A percentile compares a stretch with the other conserved stretches of the same genome.
Evolutionary conservation across 2,329 filamentous ascomycete species (phyloP).

Genomic region (Paecilomyces niveus): DNA sequence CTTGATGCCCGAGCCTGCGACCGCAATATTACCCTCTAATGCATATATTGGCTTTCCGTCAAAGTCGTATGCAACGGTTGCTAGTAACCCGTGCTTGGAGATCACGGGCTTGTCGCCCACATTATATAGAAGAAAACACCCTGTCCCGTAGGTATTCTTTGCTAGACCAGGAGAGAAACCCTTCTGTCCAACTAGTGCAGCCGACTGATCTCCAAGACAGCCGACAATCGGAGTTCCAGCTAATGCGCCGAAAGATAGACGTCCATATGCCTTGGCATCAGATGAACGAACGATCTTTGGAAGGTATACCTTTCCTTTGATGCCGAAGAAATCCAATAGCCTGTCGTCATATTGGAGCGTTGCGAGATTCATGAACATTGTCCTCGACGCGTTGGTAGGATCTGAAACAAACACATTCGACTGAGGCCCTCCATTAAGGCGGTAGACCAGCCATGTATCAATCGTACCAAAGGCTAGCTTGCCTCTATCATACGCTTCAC

Average conservation of each 20-base stretch:
- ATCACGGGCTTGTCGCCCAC: conserved; percentile 78
- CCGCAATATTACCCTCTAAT: conserved; percentile 75
- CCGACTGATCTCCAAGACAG: conserved; percentile 78
- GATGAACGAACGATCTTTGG: conserved; percentile 78
- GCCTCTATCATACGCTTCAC: conserved; percentile 65
- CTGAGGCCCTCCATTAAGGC: conserved; percentile 62
- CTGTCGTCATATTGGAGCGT: conserved; percentile 71
- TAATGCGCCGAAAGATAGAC: conserved; percentile 56
- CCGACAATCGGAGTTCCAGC: conserved; percentile 66
- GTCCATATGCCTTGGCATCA: conserved; percentile 63
- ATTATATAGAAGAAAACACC: conserved; percentile 84
- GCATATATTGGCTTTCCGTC: conserved; percentile 65
- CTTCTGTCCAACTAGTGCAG: conserved; percentile 76
- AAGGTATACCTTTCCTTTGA: conserved; percentile 65
- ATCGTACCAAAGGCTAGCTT: conserved; percentile 78
- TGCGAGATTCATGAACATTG: conserved; percentile 87
- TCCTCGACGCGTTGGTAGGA: conserved; percentile 77
- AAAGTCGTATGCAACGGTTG: conserved; percentile 81
- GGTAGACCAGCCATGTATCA: conserved; percentile 80
- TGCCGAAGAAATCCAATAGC: conserved; percentile 70
- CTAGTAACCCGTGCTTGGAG: conserved; percentile 71
- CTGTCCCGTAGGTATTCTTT: conserved; percentile 87
- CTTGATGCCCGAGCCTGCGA: conserved; percentile 73
- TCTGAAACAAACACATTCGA: conserved; percentile 74
- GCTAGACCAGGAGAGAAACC: conserved; percentile 75